Evolutionary conservation across 441 rosid species (phyloP), one percentile per base, ranked within the genome.

Genomic region (Brassica hybrid): DNA sequence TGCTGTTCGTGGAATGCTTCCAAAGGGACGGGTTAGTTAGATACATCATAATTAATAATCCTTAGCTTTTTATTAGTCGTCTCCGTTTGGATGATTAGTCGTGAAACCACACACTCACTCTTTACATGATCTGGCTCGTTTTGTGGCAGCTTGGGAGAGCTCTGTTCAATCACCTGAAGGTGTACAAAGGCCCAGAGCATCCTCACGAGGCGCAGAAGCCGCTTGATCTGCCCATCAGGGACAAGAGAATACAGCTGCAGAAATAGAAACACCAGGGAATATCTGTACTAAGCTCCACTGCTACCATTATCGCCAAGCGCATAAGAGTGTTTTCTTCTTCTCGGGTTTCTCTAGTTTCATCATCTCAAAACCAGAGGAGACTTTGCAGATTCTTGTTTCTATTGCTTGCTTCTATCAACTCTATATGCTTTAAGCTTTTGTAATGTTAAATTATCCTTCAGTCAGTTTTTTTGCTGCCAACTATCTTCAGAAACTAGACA

Each of bases 1-100:
- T 56, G 99, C 97, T 50, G 99, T 94, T 50, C 91, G 97, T 60
- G 97, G 99, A 19, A 94, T 94, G 99, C 97, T 94, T 80, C 99
- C 99, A 19, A 94, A 94, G 78, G 97, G 97, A 76, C 88, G 97
- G 91, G 32, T 27, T 27, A 27, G 98, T 92, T 75, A 90, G 95
- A 83, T 73, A 14, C 17, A 43, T 30, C 12, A 21, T 27, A 5
- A 27, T 27, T 27, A 4, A 3, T 58, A 13, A 1, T 8, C 66
- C 17, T 43, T 36, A 27, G 45, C 68, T 52, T 80, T 79, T 62
- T 34, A 69, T 71, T 21, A 65, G 59, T 21, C 6, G 59, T 21
- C 6, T 52, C 56, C 57, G 36, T 52, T 38, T 6, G 10, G 52
- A 4, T 5, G 17, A 50, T 50, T n/a, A 50, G 56, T 50, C 56